A percentile compares a stretch with the other conserved stretches of the same genome.
These are phyloP conservation scores for Pseudodiploospora longispora DNA, from an alignment of 2,329 filamentous ascomycete species.

Conservation along the genomic window DNA sequence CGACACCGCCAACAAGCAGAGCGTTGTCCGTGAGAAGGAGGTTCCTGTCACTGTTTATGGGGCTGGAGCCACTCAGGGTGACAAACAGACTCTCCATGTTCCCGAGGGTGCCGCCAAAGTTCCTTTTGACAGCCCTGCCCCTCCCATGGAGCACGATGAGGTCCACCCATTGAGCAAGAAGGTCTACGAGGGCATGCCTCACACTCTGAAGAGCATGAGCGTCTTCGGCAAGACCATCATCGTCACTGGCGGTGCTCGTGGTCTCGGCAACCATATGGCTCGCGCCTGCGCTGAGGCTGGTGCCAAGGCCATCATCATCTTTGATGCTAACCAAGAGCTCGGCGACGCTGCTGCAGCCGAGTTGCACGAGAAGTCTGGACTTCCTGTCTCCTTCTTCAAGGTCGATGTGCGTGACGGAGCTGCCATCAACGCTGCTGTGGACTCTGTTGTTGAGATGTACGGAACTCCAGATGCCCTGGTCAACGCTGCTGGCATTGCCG, in stretches of 20 bases:
- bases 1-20: constrained; percentile 38
- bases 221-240: constrained; percentile 64
- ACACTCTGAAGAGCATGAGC: constrained; percentile 61
- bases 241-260: constrained; percentile 67
- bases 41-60: constrained; percentile 48
- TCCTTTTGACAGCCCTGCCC: constrained; percentile 31
- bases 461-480: constrained; percentile 68
- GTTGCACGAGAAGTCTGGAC: constrained; percentile 62
- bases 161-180: constrained; percentile 45
- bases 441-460: constrained; percentile 56
- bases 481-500: constrained; percentile 73
- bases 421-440: constrained; percentile 62
- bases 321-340: constrained; percentile 69
- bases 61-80: constrained; percentile 31
- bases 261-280: constrained; percentile 73
- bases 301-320: constrained; percentile 63
- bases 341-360: constrained; percentile 62
- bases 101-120: constrained; percentile 32
- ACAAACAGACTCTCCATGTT: constrained; percentile 50
- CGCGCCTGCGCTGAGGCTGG: constrained; percentile 69
- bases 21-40: constrained; percentile 49
- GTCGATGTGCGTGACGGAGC: constrained; percentile 67
- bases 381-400: constrained; percentile 69
- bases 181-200: constrained; percentile 49
- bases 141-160: constrained; percentile 35